phyloP scores from a whole-genome alignment of 495 filamentous ascomycete species.

The Trichoderma erinaceum region DNA sequence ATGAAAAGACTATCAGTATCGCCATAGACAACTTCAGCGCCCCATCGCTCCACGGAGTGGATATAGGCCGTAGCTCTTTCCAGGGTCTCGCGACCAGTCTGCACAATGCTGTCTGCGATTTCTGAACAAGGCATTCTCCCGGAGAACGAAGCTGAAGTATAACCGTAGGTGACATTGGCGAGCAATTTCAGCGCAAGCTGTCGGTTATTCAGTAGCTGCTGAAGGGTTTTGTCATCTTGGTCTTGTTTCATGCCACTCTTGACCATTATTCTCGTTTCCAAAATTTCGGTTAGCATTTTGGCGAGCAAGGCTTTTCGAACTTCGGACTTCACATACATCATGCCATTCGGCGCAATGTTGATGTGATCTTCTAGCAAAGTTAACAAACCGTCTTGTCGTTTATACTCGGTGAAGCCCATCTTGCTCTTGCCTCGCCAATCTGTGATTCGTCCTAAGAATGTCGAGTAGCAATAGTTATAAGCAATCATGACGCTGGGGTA shows the following conservation, averaged over 20 bases:
- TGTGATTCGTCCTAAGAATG: constrained; percentile 78
- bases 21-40: constrained; percentile 94
- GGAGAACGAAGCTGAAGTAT: constrained; percentile 91
- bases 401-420: constrained; percentile 86
- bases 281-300: constrained; percentile 93
- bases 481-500: constrained; percentile 99
- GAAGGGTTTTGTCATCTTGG: constrained; percentile 80
- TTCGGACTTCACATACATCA: constrained; percentile 84
- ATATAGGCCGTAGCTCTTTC: constrained; percentile 92
- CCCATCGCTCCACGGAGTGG: constrained; percentile 79
- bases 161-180: constrained; percentile 97
- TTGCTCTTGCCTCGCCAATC: constrained; percentile 88
- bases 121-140: constrained; percentile 97
- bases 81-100: constrained; percentile 87
- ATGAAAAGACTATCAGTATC: constrained; percentile 98
- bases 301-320: constrained; percentile 87
- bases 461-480: constrained; percentile 99
- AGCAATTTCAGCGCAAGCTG: constrained; percentile 95
- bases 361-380: constrained; percentile 77
- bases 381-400: constrained; percentile 65
- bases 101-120: constrained; percentile 97
- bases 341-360: constrained; percentile 92
- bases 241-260: constrained; percentile 95
- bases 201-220: constrained; percentile 85
- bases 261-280: constrained; percentile 97